Evolutionary conservation across 2,329 filamentous ascomycete species (phyloP).

Genomic region (Penicillium sp.): DNA sequence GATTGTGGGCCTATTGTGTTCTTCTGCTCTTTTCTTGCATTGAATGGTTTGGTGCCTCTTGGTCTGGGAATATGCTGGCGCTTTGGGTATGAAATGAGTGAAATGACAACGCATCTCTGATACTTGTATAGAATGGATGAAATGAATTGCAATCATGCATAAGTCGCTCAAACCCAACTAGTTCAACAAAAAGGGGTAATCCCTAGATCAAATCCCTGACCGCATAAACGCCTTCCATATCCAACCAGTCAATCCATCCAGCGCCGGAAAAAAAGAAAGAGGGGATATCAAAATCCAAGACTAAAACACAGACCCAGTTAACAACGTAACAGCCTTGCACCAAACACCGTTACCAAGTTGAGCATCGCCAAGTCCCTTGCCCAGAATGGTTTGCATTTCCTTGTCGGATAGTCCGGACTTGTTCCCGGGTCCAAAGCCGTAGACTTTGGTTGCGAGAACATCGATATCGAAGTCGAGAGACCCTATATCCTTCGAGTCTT

Average conservation of each 20-base stretch:
- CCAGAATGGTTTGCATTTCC: slow-evolving; percentile 36
- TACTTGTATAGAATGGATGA: neutral
- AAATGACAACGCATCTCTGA: neutral
- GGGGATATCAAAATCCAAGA: slow-evolving; percentile 2
- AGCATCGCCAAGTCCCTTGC: slow-evolving; percentile 22
- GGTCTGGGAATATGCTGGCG: neutral
- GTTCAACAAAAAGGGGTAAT: neutral
- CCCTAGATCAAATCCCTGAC: neutral
- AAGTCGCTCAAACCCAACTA: neutral
- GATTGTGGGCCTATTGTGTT: neutral
- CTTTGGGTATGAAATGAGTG: neutral
- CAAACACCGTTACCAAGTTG: slow-evolving; percentile 37
- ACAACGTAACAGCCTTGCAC: slow-evolving; percentile 36
- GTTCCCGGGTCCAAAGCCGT: slow-evolving; percentile 34
- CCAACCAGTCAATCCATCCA: neutral
- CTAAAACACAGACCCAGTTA: slow-evolving; percentile 35
- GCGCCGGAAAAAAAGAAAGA: neutral
- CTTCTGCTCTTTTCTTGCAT: neutral
- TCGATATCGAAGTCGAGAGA: slow-evolving; percentile 36
- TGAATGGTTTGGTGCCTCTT: neutral
- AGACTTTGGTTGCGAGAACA: slow-evolving; percentile 38
- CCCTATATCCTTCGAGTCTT: slow-evolving; percentile 21
- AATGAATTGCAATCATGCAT: neutral
- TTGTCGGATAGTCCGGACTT: slow-evolving; percentile 29
- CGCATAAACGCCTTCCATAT: neutral